Conservation (phyloP, 352 stramenopile species). For the Phytophthora syringae region DNA sequence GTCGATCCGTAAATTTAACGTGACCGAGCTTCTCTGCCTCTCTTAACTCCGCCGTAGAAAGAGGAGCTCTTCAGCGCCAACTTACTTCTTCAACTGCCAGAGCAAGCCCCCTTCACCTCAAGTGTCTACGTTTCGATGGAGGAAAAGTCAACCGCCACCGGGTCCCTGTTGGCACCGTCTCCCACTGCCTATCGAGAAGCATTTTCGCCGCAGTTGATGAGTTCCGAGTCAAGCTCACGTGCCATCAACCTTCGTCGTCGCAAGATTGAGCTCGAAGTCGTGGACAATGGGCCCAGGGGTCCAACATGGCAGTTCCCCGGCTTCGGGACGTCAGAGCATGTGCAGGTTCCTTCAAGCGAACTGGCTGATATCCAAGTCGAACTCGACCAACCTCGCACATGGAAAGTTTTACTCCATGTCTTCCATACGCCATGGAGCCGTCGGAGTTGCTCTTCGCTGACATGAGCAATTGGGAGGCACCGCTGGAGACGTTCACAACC, state of each 20-base stretch:
- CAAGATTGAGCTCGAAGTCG: slow-evolving; percentile 52
- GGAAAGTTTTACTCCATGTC: slow-evolving; percentile 47
- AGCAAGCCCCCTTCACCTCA: neutral
- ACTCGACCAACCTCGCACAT: slow-evolving; percentile 42
- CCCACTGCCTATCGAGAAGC: slow-evolving; percentile 5
- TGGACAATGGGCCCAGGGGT: slow-evolving; percentile 26
- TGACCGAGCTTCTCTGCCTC: too few relatives aligned
- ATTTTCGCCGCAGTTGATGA: neutral
- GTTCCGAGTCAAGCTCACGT: slow-evolving; percentile 19
- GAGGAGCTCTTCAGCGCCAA: neutral
- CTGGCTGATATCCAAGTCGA: slow-evolving; percentile 39
- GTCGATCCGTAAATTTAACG: too few relatives aligned
- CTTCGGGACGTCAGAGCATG: slow-evolving; percentile 40
- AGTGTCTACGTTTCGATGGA: neutral
- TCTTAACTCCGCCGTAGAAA: too few relatives aligned
- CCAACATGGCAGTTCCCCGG: slow-evolving; percentile 50
- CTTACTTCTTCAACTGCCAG: neutral
- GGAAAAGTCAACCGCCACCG: neutral
- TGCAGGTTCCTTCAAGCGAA: slow-evolving; percentile 35
- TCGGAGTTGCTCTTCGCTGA: slow-evolving; percentile 51
- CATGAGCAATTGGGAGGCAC: slow-evolving; percentile 33
- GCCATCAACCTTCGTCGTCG: slow-evolving; percentile 38
- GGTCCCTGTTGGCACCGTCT: slow-evolving; percentile 7
- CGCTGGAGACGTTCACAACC: slow-evolving; percentile 22
- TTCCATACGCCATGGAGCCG: slow-evolving; percentile 37